Base-by-base conservation (phyloP, 1,139 yeast genomes). In the Geotrichum fermentans region DNA sequence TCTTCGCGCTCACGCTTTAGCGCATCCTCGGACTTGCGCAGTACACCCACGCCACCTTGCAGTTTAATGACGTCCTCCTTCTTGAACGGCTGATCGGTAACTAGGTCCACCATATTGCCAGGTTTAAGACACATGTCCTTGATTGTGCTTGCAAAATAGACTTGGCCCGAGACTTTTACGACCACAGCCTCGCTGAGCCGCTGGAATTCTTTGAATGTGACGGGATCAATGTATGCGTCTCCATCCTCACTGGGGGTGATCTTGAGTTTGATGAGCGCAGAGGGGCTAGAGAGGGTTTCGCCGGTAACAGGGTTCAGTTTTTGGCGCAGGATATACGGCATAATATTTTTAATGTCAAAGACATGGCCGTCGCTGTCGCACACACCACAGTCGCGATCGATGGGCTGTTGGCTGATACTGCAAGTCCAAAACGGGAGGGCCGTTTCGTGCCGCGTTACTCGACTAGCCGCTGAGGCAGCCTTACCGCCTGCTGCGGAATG, bases 361-460 rank as follows among this genome's bases (percentile, higher is more conserved):
- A 68, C 67, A 48, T 61, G 59, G 14, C 69, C 71, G 14, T 60
- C 57, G 7, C 35, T 32, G 43, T 65, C 68, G 30, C 61, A 59
- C 28, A 66, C 62, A 2, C 69, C 67, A 38, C 58, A 53, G 29
- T 54, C 59, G 8, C 51, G 54, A 29, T 55, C 59, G 40, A 68
- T 59, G 3, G 68, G 66, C 53, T 65, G 68, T 38, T 63, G 63
- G 40, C 69, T 60, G 29, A 68, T 61, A 22, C 65, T 53, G 52
- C 72, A 68, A 17, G 66, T 59, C 61, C 66, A 65, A 51, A 67
- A 68, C 21, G 71, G 70, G 38, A 62, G 47, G 3, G 52, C 48
- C 5, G 52, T 42, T n/a, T 55, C 58, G 16, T 53, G 44, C 48
- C 49, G 37, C 45, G 56, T 32, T 52, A 49, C 30, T 7, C 40